Evolutionary conservation across 192 early-diverging fungal genomes (phyloP).

Genomic region (Piromyces sp.): DNA sequence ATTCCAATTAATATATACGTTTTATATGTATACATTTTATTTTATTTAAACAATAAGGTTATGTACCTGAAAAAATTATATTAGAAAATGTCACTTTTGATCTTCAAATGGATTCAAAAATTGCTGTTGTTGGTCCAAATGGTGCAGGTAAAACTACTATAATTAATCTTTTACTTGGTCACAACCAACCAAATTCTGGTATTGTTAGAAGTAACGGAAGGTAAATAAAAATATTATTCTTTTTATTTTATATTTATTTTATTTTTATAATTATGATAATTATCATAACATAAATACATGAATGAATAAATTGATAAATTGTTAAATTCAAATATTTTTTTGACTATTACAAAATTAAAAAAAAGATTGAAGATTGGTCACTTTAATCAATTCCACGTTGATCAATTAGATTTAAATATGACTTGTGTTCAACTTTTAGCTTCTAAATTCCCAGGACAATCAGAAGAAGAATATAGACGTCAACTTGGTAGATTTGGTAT

Average conservation of each 20-base stretch:
- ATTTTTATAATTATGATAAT: background rate
- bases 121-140: slow-evolving; percentile 98
- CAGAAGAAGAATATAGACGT: slow-evolving; percentile 89
- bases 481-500: slow-evolving; percentile 89
- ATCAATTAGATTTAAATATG: slow-evolving; percentile 76
- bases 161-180: background rate
- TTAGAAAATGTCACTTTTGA: slow-evolving; percentile 73
- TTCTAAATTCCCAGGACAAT: slow-evolving; percentile 71
- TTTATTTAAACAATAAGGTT: slow-evolving; percentile 21
- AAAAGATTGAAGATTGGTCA: slow-evolving; percentile 76
- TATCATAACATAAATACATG: background rate
- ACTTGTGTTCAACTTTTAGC: slow-evolving; percentile 78
- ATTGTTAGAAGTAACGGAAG: background rate
- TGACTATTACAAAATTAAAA: too few relatives aligned
- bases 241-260: background rate
- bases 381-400: slow-evolving; percentile 96
- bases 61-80: slow-evolving; percentile 61
- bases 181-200: background rate
- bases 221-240: background rate
- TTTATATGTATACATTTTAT: background rate
- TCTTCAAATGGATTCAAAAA: slow-evolving; percentile 89
- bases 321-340: too few relatives aligned
- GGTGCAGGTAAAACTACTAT: slow-evolving; percentile 59
- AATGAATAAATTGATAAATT: too few relatives aligned
- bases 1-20: too few relatives aligned